These are phyloP conservation scores for Sanguinoderma infundibulare DNA, from an alignment of 1,284 basidiomycete genomes.

Conservation along the genomic window DNA sequence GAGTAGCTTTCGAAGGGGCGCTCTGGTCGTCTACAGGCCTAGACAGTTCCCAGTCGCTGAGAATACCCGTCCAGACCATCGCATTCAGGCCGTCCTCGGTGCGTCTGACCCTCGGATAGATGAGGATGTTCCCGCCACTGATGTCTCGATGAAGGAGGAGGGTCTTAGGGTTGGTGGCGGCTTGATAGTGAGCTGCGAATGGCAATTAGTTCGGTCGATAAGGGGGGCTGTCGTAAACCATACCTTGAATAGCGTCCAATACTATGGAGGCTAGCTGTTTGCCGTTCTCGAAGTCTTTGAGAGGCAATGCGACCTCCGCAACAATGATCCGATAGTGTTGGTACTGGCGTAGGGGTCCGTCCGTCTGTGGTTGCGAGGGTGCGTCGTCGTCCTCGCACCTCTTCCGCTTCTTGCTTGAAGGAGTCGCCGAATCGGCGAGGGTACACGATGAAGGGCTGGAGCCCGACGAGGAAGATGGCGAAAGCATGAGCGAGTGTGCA, in stretches of 20 bases:
- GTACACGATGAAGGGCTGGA: not conserved
- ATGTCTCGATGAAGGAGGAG: conserved; percentile 13
- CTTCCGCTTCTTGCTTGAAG: conserved; percentile 5
- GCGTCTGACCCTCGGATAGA: not conserved
- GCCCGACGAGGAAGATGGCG: not conserved
- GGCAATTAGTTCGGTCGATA: not conserved
- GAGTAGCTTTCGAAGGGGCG: not conserved
- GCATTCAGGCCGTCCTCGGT: not conserved
- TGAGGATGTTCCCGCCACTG: conserved; percentile 11
- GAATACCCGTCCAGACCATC: conserved; percentile 1
- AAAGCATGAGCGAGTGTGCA: not conserved
- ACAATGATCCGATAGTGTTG: conserved; percentile 18
- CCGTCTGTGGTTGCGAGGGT: not conserved
- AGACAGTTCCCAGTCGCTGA: conserved; percentile 19
- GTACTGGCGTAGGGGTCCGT: conserved; percentile 7
- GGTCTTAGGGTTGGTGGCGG: not conserved
- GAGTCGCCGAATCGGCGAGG: not conserved
- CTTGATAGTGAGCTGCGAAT: not conserved
- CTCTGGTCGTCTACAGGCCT: not conserved
- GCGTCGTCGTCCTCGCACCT: not conserved
- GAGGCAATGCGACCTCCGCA: conserved; percentile 9
- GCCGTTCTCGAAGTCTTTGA: conserved; percentile 5
- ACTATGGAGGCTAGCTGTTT: conserved; percentile 7
- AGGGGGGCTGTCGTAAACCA: not conserved
- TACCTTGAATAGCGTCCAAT: conserved; percentile 10